A percentile compares a stretch with the other conserved stretches of the same genome.
Evolutionary conservation across 139 green algal genomes (phyloP).

Genomic region (Nannochloris sp.): DNA sequence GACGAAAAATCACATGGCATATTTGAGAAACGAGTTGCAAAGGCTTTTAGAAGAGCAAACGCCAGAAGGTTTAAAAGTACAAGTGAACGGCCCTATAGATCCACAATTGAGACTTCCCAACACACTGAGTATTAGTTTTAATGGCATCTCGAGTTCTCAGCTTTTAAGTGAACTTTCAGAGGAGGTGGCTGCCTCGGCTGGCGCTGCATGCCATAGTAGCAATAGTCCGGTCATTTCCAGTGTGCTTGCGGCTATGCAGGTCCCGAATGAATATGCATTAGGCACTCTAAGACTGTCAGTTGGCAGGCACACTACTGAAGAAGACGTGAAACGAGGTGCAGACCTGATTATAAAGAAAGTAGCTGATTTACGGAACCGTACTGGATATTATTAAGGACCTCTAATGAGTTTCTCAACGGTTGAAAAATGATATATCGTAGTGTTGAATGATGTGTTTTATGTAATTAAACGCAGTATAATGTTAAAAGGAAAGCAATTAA

Average conservation of each 20-base stretch:
- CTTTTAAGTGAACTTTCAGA: slow-evolving; percentile 41
- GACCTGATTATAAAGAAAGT: slow-evolving; percentile 28
- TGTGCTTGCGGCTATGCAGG: slow-evolving; percentile 28
- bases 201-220: slow-evolving; percentile 61
- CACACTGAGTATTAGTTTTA: slow-evolving; percentile 69
- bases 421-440: no score
- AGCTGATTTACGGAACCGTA: no score
- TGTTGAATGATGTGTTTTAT: no score
- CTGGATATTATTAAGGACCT: no score
- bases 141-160: slow-evolving; percentile 30
- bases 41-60: slow-evolving; percentile 35
- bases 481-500: neutral
- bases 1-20: slow-evolving; percentile 37
- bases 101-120: slow-evolving; percentile 53
- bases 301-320: slow-evolving; percentile 53
- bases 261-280: slow-evolving; percentile 41
- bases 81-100: slow-evolving; percentile 53
- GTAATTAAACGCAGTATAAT: neutral
- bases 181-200: slow-evolving; percentile 56
- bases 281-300: slow-evolving; percentile 66
- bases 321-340: slow-evolving; percentile 48
- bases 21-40: slow-evolving; percentile 34
- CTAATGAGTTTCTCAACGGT: no score
- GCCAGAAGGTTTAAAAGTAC: slow-evolving; percentile 16
- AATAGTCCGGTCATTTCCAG: slow-evolving; percentile 4